phyloP scores from a whole-genome alignment of 169 alveolate genomes.

The Eimeria nieschulzi region DNA sequence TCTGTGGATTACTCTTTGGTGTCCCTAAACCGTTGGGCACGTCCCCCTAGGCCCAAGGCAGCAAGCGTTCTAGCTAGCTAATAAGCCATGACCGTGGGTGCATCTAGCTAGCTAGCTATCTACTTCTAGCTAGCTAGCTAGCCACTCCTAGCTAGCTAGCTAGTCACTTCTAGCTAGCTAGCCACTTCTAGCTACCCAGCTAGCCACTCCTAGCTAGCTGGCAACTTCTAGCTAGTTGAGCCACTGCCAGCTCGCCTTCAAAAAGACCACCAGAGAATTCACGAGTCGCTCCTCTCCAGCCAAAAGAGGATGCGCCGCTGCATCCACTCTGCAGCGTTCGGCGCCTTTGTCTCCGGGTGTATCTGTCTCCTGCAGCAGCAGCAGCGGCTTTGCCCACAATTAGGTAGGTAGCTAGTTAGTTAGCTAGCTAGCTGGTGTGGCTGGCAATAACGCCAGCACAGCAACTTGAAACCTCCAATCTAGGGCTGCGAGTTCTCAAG shows the following conservation, averaged over 20 bases:
- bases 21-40: no score
- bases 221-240: conserved; percentile 21
- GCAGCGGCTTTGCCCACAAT: background rate
- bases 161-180: background rate
- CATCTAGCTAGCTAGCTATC: conserved; percentile 11
- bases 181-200: background rate
- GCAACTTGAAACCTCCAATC: background rate
- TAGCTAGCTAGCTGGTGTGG: background rate
- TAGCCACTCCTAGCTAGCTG: background rate
- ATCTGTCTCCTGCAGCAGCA: background rate
- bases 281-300: background rate
- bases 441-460: background rate
- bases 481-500: background rate
- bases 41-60: background rate
- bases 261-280: background rate
- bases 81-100: background rate
- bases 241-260: conserved; percentile 11
- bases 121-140: background rate
- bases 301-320: background rate
- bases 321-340: background rate
- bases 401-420: background rate
- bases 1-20: background rate
- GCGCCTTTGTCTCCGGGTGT: conserved; percentile 38
- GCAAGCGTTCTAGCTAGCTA: background rate
- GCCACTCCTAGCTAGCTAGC: conserved; percentile 5